Evolutionary conservation across 2,329 filamentous ascomycete genomes (phyloP).

Genomic region (Fusarium decemcellulare): DNA sequence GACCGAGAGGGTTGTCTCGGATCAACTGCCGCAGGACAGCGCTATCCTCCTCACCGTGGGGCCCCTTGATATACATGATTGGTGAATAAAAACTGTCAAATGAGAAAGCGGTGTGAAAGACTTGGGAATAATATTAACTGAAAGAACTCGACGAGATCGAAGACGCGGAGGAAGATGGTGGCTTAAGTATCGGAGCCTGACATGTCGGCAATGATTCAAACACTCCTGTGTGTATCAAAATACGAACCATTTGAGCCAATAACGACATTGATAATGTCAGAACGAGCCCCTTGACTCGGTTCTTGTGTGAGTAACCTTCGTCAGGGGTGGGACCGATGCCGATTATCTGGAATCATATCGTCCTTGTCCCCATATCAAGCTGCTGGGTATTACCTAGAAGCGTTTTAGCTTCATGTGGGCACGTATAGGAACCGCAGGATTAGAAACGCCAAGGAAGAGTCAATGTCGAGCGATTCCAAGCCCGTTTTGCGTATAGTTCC

Average conservation of each 20-base stretch:
- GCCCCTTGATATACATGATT: slow-evolving; percentile 70
- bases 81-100: not conserved
- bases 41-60: slow-evolving; percentile 66
- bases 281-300: not conserved
- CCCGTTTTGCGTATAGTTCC: not conserved
- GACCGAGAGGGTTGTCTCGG: slow-evolving; percentile 71
- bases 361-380: not conserved
- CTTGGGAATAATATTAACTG: not conserved
- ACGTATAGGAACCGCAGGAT: slow-evolving; percentile 12
- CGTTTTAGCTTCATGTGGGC: slow-evolving; percentile 20
- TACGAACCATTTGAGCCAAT: slow-evolving; percentile 7
- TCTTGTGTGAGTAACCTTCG: not conserved
- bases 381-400: slow-evolving; percentile 24
- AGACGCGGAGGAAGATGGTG: not conserved
- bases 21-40: slow-evolving; percentile 69
- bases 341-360: slow-evolving; percentile 29
- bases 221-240: not conserved
- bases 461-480: not conserved
- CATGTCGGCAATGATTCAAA: not conserved
- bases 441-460: slow-evolving; percentile 12
- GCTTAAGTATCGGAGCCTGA: not conserved
- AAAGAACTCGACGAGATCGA: not conserved
- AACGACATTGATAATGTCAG: not conserved
- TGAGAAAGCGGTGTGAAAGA: not conserved
- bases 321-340: not conserved